phyloP scores from a whole-genome alignment of 768 basidiomycete genomes.

The Bullera alba region DNA sequence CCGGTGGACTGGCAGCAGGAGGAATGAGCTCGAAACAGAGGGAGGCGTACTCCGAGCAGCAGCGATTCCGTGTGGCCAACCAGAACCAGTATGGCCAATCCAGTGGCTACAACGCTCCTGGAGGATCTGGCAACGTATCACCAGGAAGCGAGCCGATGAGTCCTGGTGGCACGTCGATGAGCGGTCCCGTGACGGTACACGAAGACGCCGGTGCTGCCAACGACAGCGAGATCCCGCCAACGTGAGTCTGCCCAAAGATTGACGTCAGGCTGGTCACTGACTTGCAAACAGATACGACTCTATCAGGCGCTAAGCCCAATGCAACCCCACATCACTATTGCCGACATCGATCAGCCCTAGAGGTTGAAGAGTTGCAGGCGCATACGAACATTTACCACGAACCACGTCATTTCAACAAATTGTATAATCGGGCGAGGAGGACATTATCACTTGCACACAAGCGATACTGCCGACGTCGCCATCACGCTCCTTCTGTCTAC shows the following conservation, averaged over 20 bases:
- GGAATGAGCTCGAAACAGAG: constrained; percentile 39
- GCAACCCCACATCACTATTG: too few relatives aligned
- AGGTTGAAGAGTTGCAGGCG: too few relatives aligned
- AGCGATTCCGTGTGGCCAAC: constrained; percentile 28
- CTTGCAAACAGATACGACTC: constrained; percentile 36
- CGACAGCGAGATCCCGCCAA: constrained; percentile 40
- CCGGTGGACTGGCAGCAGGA: constrained; percentile 19
- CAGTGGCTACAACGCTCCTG: background rate
- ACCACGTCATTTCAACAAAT: too few relatives aligned
- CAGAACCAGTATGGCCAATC: constrained; percentile 10
- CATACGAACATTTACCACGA: too few relatives aligned
- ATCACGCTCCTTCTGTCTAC: too few relatives aligned
- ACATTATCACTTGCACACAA: too few relatives aligned
- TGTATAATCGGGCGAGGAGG: too few relatives aligned
- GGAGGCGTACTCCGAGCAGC: constrained; percentile 41
- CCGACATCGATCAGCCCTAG: too few relatives aligned
- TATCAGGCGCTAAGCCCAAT: constrained; percentile 14
- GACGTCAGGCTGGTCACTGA: too few relatives aligned
- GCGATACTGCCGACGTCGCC: too few relatives aligned
- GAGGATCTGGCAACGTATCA: background rate
- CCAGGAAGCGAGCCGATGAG: constrained; percentile 8
- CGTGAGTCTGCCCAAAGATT: constrained; percentile 37
- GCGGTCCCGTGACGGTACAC: constrained; percentile 26
- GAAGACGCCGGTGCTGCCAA: constrained; percentile 32
- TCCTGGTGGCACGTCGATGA: constrained; percentile 12